These are phyloP conservation scores for Populus trichocarpa DNA, from an alignment of 441 rosid genomes.

Conservation along the genomic window DNA sequence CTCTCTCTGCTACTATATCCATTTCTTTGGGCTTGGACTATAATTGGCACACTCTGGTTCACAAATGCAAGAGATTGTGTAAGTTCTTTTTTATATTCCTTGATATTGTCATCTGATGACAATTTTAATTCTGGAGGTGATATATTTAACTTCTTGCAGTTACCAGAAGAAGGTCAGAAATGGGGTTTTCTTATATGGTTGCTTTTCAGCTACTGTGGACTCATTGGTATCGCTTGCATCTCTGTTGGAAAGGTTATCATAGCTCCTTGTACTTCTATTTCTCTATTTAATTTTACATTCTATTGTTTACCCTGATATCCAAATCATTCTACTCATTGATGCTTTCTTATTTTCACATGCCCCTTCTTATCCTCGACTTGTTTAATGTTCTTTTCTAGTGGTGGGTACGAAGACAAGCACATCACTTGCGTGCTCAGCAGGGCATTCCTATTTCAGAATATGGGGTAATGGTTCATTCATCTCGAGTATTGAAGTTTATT, in stretches of 20 bases:
- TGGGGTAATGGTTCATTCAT: constrained; percentile 54
- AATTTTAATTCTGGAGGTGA: constrained; percentile 9
- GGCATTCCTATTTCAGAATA: constrained; percentile 95
- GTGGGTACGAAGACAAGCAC: constrained; percentile 86
- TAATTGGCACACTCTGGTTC: constrained; percentile 92
- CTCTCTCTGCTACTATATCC: constrained; percentile 84
- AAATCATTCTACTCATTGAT: not conserved
- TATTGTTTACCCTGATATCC: not conserved
- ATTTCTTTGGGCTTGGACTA: constrained; percentile 97
- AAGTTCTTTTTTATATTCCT: constrained; percentile 26
- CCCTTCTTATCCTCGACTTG: constrained; percentile 5
- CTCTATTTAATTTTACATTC: not conserved
- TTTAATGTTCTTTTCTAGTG: constrained; percentile 48
- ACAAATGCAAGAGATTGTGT: constrained; percentile 70
- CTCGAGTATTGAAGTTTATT: constrained; percentile 2
- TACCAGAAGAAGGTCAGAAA: constrained; percentile 93
- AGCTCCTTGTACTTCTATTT: not conserved
- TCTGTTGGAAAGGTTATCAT: constrained; percentile 70
- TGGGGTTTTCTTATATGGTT: constrained; percentile 99
- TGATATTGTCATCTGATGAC: not conserved
- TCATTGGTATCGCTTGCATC: constrained; percentile 76
- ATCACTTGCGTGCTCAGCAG: constrained; percentile 82
- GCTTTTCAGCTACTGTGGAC: constrained; percentile 93
- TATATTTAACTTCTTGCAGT: constrained; percentile 37
- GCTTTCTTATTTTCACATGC: not conserved